These are phyloP conservation scores for Gardenia jasminoides DNA, from an alignment of 257 asterid genomes.

Conservation along the genomic window DNA sequence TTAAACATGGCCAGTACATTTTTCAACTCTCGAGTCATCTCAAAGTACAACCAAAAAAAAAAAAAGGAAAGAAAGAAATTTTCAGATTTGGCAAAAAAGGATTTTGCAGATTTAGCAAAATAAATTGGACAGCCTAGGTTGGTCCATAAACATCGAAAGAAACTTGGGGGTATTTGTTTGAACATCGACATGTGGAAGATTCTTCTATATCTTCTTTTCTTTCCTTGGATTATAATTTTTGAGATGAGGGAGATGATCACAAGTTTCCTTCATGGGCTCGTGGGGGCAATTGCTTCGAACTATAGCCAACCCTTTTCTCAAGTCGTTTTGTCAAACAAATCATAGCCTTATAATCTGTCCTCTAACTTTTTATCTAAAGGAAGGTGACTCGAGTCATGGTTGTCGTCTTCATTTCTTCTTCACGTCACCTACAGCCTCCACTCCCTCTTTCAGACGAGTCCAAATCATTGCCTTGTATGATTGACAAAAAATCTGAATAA, in stretches of 20 bases:
- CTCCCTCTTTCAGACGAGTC: not conserved
- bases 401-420: constrained; percentile 10
- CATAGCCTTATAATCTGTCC: constrained; percentile 6
- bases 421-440: not conserved
- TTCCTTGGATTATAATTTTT: not conserved
- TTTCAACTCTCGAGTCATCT: not conserved
- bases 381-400: not conserved
- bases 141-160: not conserved
- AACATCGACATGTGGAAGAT: constrained; percentile 1
- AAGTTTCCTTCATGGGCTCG: not conserved
- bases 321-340: constrained; percentile 7
- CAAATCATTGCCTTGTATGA: constrained; percentile 1
- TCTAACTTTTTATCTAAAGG: constrained; percentile 17
- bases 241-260: not conserved
- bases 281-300: constrained; percentile 1
- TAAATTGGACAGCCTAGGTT: not conserved
- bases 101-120: not conserved
- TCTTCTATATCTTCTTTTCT: not conserved
- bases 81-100: not conserved
- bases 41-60: not conserved
- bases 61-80: not conserved
- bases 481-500: not conserved
- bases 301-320: not conserved
- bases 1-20: not conserved
- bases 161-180: not conserved